Evolutionary conservation across 192 early-diverging fungal species (phyloP).

Genomic region (Hyaloraphidium curvatum): DNA sequence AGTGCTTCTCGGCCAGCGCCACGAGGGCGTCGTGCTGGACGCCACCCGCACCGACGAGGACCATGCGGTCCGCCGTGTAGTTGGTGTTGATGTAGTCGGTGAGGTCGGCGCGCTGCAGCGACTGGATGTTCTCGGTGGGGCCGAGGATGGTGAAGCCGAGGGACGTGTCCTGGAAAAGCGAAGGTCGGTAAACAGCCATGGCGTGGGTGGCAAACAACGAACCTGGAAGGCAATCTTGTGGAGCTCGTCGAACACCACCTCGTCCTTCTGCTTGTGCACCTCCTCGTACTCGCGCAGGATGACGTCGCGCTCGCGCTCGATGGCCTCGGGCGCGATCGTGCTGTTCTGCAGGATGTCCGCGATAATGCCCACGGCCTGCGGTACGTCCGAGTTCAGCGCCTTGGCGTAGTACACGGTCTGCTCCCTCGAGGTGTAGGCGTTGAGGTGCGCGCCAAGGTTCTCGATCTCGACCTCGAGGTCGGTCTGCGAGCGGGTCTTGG

Average conservation of each 20-base stretch:
- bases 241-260: conserved; percentile 97
- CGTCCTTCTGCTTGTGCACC: conserved; percentile 71
- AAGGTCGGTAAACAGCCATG: background rate
- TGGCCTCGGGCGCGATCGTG: conserved; percentile 56
- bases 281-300: conserved; percentile 86
- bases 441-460: conserved; percentile 95
- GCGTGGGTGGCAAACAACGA: background rate
- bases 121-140: conserved; percentile 81
- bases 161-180: conserved; percentile 8
- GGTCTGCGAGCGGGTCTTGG: conserved; percentile 61
- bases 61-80: conserved; percentile 95
- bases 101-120: conserved; percentile 69
- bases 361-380: conserved; percentile 77
- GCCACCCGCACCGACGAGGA: conserved; percentile 80
- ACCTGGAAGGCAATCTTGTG: conserved; percentile 84
- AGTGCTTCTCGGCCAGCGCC: conserved; percentile 80
- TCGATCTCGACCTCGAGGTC: conserved; percentile 90
- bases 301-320: conserved; percentile 93
- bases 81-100: conserved; percentile 76
- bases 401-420: conserved; percentile 99
- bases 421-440: conserved; percentile 97
- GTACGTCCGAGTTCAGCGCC: conserved; percentile 69
- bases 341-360: conserved; percentile 90
- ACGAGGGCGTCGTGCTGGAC: conserved; percentile 87
- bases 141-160: conserved; percentile 89